Evolutionary conservation across 1,284 basidiomycete species (phyloP).

Genomic region (Meripilus lineatus): DNA sequence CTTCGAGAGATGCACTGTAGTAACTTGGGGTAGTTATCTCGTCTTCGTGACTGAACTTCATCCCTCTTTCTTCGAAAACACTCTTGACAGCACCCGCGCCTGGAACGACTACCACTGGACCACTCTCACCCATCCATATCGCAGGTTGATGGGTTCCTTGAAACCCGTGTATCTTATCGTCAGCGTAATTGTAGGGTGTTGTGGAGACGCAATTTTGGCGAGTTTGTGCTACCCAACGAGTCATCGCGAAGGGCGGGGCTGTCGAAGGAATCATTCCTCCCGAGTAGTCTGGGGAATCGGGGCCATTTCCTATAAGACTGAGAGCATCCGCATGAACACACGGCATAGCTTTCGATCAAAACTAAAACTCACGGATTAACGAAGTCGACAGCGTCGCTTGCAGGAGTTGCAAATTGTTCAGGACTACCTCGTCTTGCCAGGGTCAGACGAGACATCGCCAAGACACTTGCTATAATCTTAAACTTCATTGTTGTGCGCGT

Average conservation of each 20-base stretch:
- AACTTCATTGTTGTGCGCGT: too few relatives aligned
- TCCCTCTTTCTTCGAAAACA: conserved; percentile 55
- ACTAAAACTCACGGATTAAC: conserved; percentile 45
- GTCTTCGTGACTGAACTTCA: conserved; percentile 50
- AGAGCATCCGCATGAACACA: not conserved
- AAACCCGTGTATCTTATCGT: conserved; percentile 63
- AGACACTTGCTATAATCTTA: too few relatives aligned
- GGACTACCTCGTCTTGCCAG: too few relatives aligned
- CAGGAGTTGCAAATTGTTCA: conserved; percentile 25
- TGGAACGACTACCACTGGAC: conserved; percentile 57
- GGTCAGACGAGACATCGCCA: too few relatives aligned
- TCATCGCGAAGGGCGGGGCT: conserved; percentile 72
- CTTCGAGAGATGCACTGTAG: conserved; percentile 59
- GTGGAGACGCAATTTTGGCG: conserved; percentile 71
- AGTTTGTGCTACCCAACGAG: conserved; percentile 74
- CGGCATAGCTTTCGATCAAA: conserved; percentile 1
- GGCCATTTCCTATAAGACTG: conserved; percentile 67
- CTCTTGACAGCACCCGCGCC: conserved; percentile 50
- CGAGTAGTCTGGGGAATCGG: conserved; percentile 54
- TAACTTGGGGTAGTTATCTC: conserved; percentile 66
- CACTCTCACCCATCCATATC: conserved; percentile 89
- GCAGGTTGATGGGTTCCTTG: conserved; percentile 81
- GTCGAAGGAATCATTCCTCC: conserved; percentile 70
- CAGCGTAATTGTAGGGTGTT: conserved; percentile 74
- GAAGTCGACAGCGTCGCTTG: conserved; percentile 42